phyloP scores from a whole-genome alignment of 1,284 basidiomycete genomes.

The Neonothopanus nambi region DNA sequence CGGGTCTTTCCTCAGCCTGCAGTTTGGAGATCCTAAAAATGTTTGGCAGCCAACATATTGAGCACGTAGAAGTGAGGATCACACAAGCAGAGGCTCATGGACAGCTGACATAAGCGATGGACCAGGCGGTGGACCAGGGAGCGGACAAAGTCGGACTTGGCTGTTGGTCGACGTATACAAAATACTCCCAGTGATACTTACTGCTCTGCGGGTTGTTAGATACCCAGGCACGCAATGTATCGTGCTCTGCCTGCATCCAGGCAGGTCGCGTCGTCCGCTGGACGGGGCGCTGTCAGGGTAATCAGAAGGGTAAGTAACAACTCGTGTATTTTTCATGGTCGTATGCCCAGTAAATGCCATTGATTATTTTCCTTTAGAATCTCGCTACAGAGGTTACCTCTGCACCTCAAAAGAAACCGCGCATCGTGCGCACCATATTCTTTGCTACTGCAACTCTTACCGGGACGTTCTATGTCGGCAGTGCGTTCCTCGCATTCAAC shows the following conservation, averaged over 20 bases:
- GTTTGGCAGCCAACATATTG: too few relatives aligned
- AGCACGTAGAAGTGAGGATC: too few relatives aligned
- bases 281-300: conserved; percentile 47
- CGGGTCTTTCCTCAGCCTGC: too few relatives aligned
- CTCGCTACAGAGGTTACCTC: conserved; percentile 52
- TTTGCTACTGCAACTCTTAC: conserved; percentile 59
- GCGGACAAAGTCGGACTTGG: conserved; percentile 7
- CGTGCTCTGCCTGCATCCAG: conserved; percentile 56
- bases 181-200: not conserved
- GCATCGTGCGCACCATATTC: conserved; percentile 54
- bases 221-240: conserved; percentile 45
- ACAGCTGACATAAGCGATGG: not conserved
- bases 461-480: conserved; percentile 80
- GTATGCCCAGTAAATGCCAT: too few relatives aligned
- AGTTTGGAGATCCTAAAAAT: too few relatives aligned
- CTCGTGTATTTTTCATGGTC: too few relatives aligned
- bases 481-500: conserved; percentile 74
- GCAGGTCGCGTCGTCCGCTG: conserved; percentile 46
- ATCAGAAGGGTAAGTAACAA: conserved; percentile 54
- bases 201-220: conserved; percentile 2
- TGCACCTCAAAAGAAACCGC: conserved; percentile 53
- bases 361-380: conserved; percentile 41
- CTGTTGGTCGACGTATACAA: not conserved
- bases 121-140: too few relatives aligned
- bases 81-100: too few relatives aligned